These are phyloP conservation scores for Jaenimonas drosophilae DNA, from an alignment of 208 protist genomes.

Conservation along the genomic window DNA sequence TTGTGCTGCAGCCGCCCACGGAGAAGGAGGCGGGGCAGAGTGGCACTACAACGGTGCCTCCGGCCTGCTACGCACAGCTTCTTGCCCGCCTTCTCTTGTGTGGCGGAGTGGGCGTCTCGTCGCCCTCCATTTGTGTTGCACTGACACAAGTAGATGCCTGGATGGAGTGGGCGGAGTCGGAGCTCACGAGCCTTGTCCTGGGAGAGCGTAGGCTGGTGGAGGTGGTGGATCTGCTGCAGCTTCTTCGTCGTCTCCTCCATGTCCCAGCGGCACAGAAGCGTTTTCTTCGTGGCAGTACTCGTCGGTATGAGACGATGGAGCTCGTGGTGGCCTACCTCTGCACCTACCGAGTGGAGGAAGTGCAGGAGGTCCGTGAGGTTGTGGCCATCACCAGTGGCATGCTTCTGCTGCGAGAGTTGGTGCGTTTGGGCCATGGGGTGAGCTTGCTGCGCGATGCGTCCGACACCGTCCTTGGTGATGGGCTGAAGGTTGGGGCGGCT, in stretches of 20 bases:
- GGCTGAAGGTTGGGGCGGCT: constrained; percentile 16
- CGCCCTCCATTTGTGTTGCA: constrained; percentile 3
- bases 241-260: constrained; percentile 26
- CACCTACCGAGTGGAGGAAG: constrained; percentile 3
- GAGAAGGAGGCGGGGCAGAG: not conserved
- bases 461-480: constrained; percentile 26
- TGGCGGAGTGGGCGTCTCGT: constrained; percentile 12
- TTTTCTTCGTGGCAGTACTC: constrained; percentile 1
- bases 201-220: constrained; percentile 11
- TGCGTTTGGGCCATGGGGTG: constrained; percentile 9
- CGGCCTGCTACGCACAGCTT: constrained; percentile 1
- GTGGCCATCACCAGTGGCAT: constrained; percentile 13
- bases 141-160: constrained; percentile 26
- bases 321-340: constrained; percentile 26
- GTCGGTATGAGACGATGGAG: constrained; percentile 18
- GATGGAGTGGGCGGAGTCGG: constrained; percentile 10
- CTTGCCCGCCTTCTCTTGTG: constrained; percentile 21
- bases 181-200: constrained; percentile 20
- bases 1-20: constrained; percentile 9
- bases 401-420: constrained; percentile 22
- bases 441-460: constrained; percentile 19
- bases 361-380: constrained; percentile 7
- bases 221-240: constrained; percentile 20
- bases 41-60: not conserved
- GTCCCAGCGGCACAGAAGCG: constrained; percentile 7